phyloP scores from a whole-genome alignment of 2,329 filamentous ascomycete genomes.

The Pseudogymnoascus sp. region DNA sequence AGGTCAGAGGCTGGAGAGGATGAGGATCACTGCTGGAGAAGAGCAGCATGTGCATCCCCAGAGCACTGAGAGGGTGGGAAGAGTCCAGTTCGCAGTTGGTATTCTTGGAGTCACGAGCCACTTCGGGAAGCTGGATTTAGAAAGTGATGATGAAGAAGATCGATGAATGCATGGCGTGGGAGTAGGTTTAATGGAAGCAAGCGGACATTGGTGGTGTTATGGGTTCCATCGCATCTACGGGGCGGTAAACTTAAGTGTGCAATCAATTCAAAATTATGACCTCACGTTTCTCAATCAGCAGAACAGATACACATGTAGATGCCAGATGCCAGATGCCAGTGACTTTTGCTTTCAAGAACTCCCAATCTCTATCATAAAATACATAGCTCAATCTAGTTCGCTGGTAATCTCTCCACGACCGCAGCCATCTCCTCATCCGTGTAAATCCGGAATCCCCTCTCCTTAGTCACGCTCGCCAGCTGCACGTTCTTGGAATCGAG shows the following conservation, averaged over 20 bases:
- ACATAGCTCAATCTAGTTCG: constrained; percentile 42
- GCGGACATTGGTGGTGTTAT: not conserved
- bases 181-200: not conserved
- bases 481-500: constrained; percentile 98
- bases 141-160: constrained; percentile 30
- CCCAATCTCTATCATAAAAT: constrained; percentile 12
- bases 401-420: constrained; percentile 76
- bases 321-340: not conserved
- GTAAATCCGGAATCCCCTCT: constrained; percentile 98
- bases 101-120: constrained; percentile 73
- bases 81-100: constrained; percentile 71
- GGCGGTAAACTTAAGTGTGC: not conserved
- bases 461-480: constrained; percentile 93
- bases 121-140: constrained; percentile 56
- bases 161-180: not conserved
- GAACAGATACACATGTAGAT: not conserved
- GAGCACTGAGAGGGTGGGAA: constrained; percentile 51
- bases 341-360: not conserved
- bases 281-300: not conserved
- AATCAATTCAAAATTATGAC: not conserved
- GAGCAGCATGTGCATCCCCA: constrained; percentile 18
- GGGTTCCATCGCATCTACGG: not conserved
- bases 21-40: constrained; percentile 39
- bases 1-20: constrained; percentile 43
- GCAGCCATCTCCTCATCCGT: constrained; percentile 93